Conservation (phyloP, 176 grass and related monocot species). For the Musa troglodytarum region DNA sequence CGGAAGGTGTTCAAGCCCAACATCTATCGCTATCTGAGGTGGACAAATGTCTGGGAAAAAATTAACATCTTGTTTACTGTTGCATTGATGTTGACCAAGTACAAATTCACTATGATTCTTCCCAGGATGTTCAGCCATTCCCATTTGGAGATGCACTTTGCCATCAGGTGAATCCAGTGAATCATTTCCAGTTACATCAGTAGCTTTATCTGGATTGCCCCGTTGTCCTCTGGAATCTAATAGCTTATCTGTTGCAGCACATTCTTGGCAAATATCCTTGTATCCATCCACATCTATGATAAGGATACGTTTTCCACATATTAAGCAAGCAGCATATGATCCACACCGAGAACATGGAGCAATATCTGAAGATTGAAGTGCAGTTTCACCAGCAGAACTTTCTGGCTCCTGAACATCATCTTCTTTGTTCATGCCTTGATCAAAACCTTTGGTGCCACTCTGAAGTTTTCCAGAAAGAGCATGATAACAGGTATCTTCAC, state of each 20-base stretch:
- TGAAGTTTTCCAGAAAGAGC: neutral
- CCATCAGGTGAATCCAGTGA: neutral
- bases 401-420: constrained; percentile 20
- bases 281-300: constrained; percentile 25
- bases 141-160: neutral
- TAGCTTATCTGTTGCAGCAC: constrained; percentile 24
- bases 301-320: constrained; percentile 37
- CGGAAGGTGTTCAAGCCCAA: no score
- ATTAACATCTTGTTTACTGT: no score
- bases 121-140: neutral
- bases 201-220: neutral
- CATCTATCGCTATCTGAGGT: no score
- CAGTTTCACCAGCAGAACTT: constrained; percentile 22
- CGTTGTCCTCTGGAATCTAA: constrained; percentile 4
- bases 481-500: constrained; percentile 33
- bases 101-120: no score
- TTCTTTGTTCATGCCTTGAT: neutral
- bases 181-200: neutral
- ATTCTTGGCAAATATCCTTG: constrained; percentile 39
- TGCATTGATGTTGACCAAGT: no score
- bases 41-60: no score
- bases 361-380: constrained; percentile 18
- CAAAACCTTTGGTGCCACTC: neutral
- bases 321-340: constrained; percentile 31
- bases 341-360: neutral